A percentile compares a stretch with the other conserved stretches of the same genome.
phyloP scores from a whole-genome alignment of 768 basidiomycete genomes.

The Agaricus subrufescens region DNA sequence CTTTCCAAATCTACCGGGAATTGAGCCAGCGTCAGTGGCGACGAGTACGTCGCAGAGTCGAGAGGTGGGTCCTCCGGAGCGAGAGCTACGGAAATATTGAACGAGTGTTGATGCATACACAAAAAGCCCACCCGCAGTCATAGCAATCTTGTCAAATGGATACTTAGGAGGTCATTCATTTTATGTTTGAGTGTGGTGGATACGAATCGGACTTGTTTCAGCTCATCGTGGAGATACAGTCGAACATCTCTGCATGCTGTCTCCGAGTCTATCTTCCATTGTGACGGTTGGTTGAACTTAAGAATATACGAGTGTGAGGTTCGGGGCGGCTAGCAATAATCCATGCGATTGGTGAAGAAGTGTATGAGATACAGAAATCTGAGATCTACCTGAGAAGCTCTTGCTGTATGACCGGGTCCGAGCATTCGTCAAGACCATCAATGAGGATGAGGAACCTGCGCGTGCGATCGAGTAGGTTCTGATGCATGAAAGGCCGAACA shows the following conservation, averaged over 20 bases:
- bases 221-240: constrained; percentile 10
- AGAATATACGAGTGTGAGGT: constrained; percentile 13
- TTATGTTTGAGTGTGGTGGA: not conserved
- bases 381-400: constrained; percentile 13
- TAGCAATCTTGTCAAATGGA: constrained; percentile 11
- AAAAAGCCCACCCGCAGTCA: constrained; percentile 19
- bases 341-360: constrained; percentile 14
- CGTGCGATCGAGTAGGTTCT: no score
- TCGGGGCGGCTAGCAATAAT: constrained; percentile 24
- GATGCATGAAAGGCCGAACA: constrained; percentile 4
- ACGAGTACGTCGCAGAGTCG: not conserved
- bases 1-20: not conserved
- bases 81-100: constrained; percentile 15
- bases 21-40: not conserved
- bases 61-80: not conserved
- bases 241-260: constrained; percentile 14
- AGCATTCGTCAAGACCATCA: constrained; percentile 25
- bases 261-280: constrained; percentile 7
- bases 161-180: no score
- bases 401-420: constrained; percentile 5
- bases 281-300: not conserved
- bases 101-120: constrained; percentile 20
- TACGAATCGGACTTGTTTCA: constrained; percentile 1
- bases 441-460: constrained; percentile 1
- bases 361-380: not conserved